Conservation (phyloP, 2,329 filamentous ascomycete genomes). For the Hypoxylon sp. region DNA sequence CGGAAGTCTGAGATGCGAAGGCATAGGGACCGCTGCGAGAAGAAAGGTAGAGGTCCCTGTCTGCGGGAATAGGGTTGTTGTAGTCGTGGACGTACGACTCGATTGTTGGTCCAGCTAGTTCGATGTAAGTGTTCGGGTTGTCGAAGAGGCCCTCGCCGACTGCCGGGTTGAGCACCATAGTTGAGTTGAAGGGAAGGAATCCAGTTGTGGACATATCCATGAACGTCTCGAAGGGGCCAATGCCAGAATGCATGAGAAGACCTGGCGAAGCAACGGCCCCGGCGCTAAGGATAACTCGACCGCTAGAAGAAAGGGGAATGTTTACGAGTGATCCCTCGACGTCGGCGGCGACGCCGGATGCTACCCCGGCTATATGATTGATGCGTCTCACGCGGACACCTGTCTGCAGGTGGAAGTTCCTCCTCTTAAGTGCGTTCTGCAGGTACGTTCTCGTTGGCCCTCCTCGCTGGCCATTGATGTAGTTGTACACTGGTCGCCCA, state of each 20-base stretch:
- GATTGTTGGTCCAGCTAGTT: slow-evolving; percentile 58
- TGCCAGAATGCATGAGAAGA: slow-evolving; percentile 57
- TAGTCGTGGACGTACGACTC: slow-evolving; percentile 64
- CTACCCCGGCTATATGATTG: slow-evolving; percentile 55
- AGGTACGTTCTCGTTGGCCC: slow-evolving; percentile 64
- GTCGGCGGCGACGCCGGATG: slow-evolving; percentile 58
- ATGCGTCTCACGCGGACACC: slow-evolving; percentile 60
- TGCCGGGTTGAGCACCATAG: slow-evolving; percentile 62
- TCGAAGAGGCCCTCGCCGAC: slow-evolving; percentile 66
- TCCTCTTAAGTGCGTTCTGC: slow-evolving; percentile 57
- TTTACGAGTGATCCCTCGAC: slow-evolving; percentile 50
- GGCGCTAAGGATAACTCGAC: slow-evolving; percentile 53
- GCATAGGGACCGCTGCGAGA: slow-evolving; percentile 64
- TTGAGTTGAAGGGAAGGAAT: slow-evolving; percentile 46
- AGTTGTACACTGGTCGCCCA: slow-evolving; percentile 62
- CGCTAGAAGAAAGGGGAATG: slow-evolving; percentile 48
- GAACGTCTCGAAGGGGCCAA: slow-evolving; percentile 50
- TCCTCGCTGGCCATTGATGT: slow-evolving; percentile 62
- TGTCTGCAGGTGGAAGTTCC: slow-evolving; percentile 60
- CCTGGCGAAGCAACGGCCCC: slow-evolving; percentile 53
- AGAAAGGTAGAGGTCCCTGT: slow-evolving; percentile 61
- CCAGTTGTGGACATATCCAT: slow-evolving; percentile 33
- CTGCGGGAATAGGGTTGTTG: slow-evolving; percentile 56
- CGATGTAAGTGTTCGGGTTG: slow-evolving; percentile 68
- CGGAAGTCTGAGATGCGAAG: slow-evolving; percentile 65